Percentiles rank a stretch among this genome's conserved stretches.
Evolutionary conservation across 2,329 filamentous ascomycete species (phyloP).

Genomic region (Nemania serpens): DNA sequence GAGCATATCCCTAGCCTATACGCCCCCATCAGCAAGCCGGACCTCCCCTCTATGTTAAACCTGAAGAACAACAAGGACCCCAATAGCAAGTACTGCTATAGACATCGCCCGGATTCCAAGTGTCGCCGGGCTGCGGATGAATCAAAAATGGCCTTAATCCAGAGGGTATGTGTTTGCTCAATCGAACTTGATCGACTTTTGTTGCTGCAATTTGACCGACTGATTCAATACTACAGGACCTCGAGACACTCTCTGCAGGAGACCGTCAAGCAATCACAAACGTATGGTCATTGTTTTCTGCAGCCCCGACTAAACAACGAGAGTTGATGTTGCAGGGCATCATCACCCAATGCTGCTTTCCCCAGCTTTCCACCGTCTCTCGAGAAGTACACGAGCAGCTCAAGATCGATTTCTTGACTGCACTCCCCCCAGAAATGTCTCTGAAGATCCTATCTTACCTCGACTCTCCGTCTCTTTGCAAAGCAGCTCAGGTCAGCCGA

Average conservation of each 20-base stretch:
- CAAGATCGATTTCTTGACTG: constrained; percentile 93
- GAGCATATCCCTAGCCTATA: constrained; percentile 91
- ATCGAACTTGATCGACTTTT: neutral
- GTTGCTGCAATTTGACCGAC: neutral
- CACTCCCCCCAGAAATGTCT: constrained; percentile 85
- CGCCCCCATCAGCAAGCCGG: constrained; percentile 71
- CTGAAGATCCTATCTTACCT: constrained; percentile 93
- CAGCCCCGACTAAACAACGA: constrained; percentile 89
- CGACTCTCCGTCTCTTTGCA: constrained; percentile 92
- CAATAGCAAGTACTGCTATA: constrained; percentile 94
- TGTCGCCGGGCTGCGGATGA: constrained; percentile 93
- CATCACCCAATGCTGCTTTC: constrained; percentile 95
- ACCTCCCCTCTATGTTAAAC: constrained; percentile 47
- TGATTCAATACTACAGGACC: constrained; percentile 58
- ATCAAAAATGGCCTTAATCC: constrained; percentile 92
- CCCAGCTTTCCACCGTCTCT: constrained; percentile 91
- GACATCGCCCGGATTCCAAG: constrained; percentile 91
- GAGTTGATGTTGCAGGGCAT: constrained; percentile 97
- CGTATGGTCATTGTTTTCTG: constrained; percentile 97
- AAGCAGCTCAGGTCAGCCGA: constrained; percentile 90
- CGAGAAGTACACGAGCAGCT: constrained; percentile 91
- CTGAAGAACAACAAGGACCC: constrained; percentile 55
- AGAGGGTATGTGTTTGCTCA: constrained; percentile 66
- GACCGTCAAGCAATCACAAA: constrained; percentile 97
- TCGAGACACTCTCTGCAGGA: constrained; percentile 77